Evolutionary conservation across 192 early-diverging fungal genomes (phyloP), one percentile per base, ranked within the genome.

Genomic region (Linnemannia zychae): DNA sequence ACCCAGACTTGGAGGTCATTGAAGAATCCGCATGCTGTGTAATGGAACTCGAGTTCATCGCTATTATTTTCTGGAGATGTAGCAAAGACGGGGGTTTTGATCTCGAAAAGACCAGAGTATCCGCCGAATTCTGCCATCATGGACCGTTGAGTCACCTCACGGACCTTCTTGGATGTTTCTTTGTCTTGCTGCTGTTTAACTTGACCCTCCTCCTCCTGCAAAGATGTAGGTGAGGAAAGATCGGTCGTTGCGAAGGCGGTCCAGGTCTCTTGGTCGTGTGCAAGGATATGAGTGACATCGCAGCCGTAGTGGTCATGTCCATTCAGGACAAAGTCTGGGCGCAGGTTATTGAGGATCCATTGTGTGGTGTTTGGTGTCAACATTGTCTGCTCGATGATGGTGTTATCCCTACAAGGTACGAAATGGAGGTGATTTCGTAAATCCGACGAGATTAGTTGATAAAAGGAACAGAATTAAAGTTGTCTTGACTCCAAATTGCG

Each of bases 261-360:
- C 40, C 75, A 48, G 18, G 75, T 31, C 38, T 7, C 71, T 1
- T 77, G 38, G 15, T 50, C 34, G 4, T 47, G 66, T 6, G 46
- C 22, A n/a, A 87, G 78, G 22, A 69, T 65, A 65, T 94, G 88
- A 20, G 70, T 77, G 7, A 89, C 83, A 69, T 89, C 80, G 66
- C 93, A 94, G 65, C 93, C 93, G 73, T 86, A 78, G 75, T 94
- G 93, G 68, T 94, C 93, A 60, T 94, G 93, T 60, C 93, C 93
- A 22, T 90, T 92, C 66, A 94, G 82, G 46, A 94, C 87, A 77
- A 93, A 81, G 17, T 86, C 87, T 4, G 93, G 93, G 22, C 80
- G 71, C 11, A 94, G 70, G 52, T 90, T 88, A 31, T 92, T 87
- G 24, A 94, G 79, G 76, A 94, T 81, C 81, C 89, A 94, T 0